phyloP scores from a whole-genome alignment of 805 yeast genomes.

The Jamesozyma rosinii region DNA sequence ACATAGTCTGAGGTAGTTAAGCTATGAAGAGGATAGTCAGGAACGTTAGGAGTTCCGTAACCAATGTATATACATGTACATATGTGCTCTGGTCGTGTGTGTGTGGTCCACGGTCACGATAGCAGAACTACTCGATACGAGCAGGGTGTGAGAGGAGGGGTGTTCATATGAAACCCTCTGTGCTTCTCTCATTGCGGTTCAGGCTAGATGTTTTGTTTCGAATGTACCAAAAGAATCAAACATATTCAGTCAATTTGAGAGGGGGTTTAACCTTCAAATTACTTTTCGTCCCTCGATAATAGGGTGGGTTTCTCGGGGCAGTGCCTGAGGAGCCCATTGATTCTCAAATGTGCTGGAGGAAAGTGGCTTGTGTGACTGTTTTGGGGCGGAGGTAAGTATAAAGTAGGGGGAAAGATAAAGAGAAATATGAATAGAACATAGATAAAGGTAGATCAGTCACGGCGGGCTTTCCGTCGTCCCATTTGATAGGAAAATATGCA shows the following conservation, averaged over 20 bases:
- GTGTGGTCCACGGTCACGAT: too few relatives aligned
- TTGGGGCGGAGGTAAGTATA: background rate
- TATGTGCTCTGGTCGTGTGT: too few relatives aligned
- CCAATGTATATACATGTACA: too few relatives aligned
- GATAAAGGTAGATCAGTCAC: background rate
- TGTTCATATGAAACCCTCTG: too few relatives aligned
- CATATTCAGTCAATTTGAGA: slow-evolving; percentile 24
- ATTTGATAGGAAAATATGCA: background rate
- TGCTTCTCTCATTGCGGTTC: background rate
- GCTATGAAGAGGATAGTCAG: too few relatives aligned
- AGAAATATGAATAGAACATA: too few relatives aligned
- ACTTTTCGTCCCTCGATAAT: slow-evolving; percentile 30
- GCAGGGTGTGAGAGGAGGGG: too few relatives aligned
- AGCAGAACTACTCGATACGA: too few relatives aligned
- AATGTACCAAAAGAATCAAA: slow-evolving; percentile 27
- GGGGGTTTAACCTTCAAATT: slow-evolving; percentile 4
- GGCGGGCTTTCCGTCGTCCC: background rate
- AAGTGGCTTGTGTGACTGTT: too few relatives aligned
- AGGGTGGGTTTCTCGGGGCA: slow-evolving; percentile 15
- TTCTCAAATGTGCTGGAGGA: slow-evolving; percentile 25
- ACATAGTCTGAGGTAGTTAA: too few relatives aligned
- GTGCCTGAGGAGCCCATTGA: slow-evolving; percentile 12
- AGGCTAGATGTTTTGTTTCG: background rate
- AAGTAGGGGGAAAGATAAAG: background rate
- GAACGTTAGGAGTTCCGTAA: too few relatives aligned